phyloP scores from a whole-genome alignment of 768 basidiomycete genomes.

The Boletus tomentosulus region DNA sequence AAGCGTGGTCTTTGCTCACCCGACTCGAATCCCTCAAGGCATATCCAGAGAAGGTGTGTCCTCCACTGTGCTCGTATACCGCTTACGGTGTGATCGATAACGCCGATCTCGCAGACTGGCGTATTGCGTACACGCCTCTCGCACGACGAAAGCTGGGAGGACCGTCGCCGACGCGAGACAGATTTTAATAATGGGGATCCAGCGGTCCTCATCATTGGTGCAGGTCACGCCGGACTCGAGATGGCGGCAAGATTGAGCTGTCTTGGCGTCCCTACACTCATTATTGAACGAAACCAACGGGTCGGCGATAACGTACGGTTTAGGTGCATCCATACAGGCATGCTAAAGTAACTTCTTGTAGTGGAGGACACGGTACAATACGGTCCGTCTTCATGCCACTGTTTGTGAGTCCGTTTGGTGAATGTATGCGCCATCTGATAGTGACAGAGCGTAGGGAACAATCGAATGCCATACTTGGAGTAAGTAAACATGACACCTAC shows the following conservation, averaged over 20 bases:
- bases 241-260: slow-evolving; percentile 58
- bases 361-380: slow-evolving; percentile 56
- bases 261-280: slow-evolving; percentile 48
- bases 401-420: slow-evolving; percentile 35
- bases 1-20: slow-evolving; percentile 56
- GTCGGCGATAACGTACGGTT: slow-evolving; percentile 43
- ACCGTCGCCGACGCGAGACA: slow-evolving; percentile 36
- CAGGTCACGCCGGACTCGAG: slow-evolving; percentile 61
- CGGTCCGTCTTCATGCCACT: slow-evolving; percentile 50
- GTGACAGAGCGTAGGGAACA: too few species aligned
- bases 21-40: slow-evolving; percentile 53
- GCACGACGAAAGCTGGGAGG: slow-evolving; percentile 50
- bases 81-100: too few species aligned
- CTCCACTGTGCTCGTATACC: not conserved
- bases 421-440: slow-evolving; percentile 1
- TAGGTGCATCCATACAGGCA: not conserved
- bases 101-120: slow-evolving; percentile 25
- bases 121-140: slow-evolving; percentile 37
- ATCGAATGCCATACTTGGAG: slow-evolving; percentile 55
- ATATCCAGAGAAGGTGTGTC: slow-evolving; percentile 41
- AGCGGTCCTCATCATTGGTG: slow-evolving; percentile 58
- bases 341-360: slow-evolving; percentile 10
- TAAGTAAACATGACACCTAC: slow-evolving; percentile 23
- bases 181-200: slow-evolving; percentile 47
- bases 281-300: slow-evolving; percentile 49